These are phyloP conservation scores for Penicillium sp. DNA, from an alignment of 2,329 filamentous ascomycete species.

Conservation along the genomic window DNA sequence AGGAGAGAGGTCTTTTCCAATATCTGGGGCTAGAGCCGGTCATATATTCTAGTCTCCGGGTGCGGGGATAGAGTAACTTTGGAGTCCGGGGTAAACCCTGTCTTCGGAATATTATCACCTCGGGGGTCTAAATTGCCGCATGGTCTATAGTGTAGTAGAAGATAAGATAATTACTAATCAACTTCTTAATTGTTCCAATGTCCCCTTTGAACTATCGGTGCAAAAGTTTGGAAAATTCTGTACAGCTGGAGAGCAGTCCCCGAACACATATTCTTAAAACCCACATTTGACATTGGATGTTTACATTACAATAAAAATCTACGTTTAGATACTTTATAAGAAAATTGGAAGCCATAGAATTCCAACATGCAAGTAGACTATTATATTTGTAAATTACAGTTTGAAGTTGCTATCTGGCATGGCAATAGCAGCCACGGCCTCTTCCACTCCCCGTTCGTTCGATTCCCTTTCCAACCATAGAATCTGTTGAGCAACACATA, in stretches of 20 bases:
- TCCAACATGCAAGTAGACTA: too few species aligned
- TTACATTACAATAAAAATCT: too few species aligned
- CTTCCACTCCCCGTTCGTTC: conserved; percentile 12
- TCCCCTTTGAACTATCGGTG: too few species aligned
- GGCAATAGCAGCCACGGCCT: conserved; percentile 8
- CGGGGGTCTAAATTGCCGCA: background rate
- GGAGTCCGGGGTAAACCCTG: background rate
- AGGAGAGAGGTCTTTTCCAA: background rate
- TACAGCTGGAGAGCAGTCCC: too few species aligned
- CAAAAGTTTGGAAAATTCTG: too few species aligned
- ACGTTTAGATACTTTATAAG: too few species aligned
- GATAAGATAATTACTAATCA: too few species aligned
- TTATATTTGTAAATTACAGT: background rate
- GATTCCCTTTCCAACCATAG: conserved; percentile 20
- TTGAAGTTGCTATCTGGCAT: conserved; percentile 16
- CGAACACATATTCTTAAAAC: too few species aligned
- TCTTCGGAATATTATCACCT: background rate
- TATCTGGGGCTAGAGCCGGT: background rate
- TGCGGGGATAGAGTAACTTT: background rate
- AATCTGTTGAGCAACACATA: conserved; percentile 22
- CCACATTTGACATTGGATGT: too few species aligned
- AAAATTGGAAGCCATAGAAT: too few species aligned
- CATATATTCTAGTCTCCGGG: background rate
- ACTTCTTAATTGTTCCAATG: too few species aligned
- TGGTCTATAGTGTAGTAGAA: background rate